Percentiles rank a stretch among this genome's conserved stretches.
Evolutionary conservation across 257 asterid genomes (phyloP).

Genomic region (Knoxia roxburghii): DNA sequence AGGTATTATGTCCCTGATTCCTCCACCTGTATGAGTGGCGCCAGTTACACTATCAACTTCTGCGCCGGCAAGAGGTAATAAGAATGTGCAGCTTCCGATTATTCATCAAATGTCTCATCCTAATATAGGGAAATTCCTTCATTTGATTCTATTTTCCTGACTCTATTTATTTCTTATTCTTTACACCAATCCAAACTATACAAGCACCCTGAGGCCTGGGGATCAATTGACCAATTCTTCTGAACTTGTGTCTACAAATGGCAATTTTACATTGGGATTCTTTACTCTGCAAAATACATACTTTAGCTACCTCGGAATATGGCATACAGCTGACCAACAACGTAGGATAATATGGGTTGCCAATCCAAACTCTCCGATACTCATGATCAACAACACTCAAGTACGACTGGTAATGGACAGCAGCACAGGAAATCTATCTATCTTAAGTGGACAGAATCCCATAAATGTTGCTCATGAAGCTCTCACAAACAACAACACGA

Average conservation of each 20-base stretch:
- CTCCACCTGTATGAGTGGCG: constrained; percentile 58
- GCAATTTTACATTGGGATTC: constrained; percentile 32
- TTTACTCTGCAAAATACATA: constrained; percentile 13
- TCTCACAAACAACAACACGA: constrained; percentile 10
- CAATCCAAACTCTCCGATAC: constrained; percentile 23
- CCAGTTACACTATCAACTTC: constrained; percentile 56
- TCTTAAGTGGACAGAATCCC: constrained; percentile 11
- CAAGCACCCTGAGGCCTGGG: constrained; percentile 25
- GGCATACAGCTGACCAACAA: constrained; percentile 10
- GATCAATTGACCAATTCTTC: constrained; percentile 23
- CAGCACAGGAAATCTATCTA: constrained; percentile 19
- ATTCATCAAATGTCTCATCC: too few relatives aligned
- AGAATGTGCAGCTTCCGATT: too few relatives aligned
- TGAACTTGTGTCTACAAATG: constrained; percentile 22
- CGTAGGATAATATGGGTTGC: constrained; percentile 26
- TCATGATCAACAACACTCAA: neutral
- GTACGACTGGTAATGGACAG: constrained; percentile 16
- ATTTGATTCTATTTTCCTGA: too few relatives aligned
- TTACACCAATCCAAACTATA: too few relatives aligned
- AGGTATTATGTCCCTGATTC: constrained; percentile 62
- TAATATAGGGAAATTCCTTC: too few relatives aligned
- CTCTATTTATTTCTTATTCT: too few relatives aligned
- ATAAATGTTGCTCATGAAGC: neutral
- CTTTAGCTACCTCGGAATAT: constrained; percentile 34
- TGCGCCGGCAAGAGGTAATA: constrained; percentile 80